These are phyloP conservation scores for Diaporthe australafricana DNA, from an alignment of 2,329 filamentous ascomycete species.

Conservation along the genomic window DNA sequence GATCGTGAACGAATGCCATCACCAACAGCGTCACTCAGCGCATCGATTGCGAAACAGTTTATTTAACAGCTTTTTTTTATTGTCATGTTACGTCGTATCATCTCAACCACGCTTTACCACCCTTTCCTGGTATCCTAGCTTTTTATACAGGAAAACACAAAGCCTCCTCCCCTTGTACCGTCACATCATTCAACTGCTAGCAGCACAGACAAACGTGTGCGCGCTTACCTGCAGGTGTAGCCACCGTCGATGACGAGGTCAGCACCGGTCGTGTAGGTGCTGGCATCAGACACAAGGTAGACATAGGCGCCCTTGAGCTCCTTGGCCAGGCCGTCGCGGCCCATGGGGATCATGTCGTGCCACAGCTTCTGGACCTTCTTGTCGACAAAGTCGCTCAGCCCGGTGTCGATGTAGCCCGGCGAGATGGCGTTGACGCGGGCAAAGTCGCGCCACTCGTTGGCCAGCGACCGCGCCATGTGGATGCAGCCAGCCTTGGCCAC, in stretches of 20 bases:
- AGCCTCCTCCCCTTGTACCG: background rate
- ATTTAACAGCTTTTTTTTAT: background rate
- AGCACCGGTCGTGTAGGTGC: conserved; percentile 79
- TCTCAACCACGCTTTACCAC: background rate
- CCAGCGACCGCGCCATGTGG: conserved; percentile 60
- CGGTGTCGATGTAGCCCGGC: conserved; percentile 72
- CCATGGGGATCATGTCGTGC: conserved; percentile 81
- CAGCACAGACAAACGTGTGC: background rate
- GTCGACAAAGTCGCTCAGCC: conserved; percentile 73
- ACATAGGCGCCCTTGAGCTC: conserved; percentile 83
- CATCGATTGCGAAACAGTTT: background rate
- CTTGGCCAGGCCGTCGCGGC: conserved; percentile 72
- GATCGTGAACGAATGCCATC: background rate
- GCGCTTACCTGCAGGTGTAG: conserved; percentile 61
- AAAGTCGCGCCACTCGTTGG: conserved; percentile 73
- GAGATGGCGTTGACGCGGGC: conserved; percentile 67
- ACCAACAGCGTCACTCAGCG: background rate
- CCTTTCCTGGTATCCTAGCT: background rate
- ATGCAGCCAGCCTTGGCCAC: conserved; percentile 76
- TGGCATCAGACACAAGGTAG: conserved; percentile 80
- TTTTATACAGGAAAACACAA: conserved; percentile 5
- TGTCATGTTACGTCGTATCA: background rate
- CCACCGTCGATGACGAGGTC: conserved; percentile 80
- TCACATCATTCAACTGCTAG: background rate
- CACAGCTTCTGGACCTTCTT: conserved; percentile 76